Conservation (phyloP, 2,329 filamentous ascomycete species). For the Pseudogymnoascus sp. region DNA sequence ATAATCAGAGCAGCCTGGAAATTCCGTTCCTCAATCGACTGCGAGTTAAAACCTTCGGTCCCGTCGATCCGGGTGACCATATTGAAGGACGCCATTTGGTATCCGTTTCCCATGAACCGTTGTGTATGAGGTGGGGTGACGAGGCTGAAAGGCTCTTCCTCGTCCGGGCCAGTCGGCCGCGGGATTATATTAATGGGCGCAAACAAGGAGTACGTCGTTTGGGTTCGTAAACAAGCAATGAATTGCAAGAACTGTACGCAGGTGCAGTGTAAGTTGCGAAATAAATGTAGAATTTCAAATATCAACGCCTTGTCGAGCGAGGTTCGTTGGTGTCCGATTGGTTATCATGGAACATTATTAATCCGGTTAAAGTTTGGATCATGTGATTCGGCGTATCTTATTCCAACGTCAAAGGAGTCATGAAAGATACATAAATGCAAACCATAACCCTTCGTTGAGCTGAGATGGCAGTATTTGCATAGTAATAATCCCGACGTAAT, state of each 20-base stretch:
- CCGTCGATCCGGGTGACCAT: conserved; percentile 10
- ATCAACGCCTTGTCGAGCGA: not conserved
- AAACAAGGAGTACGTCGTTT: not conserved
- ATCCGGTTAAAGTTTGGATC: not conserved
- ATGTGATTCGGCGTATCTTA: not conserved
- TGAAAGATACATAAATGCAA: too few species aligned
- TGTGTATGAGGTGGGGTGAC: not conserved
- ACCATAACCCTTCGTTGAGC: not conserved
- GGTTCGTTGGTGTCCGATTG: conserved; percentile 3
- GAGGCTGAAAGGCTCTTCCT: not conserved
- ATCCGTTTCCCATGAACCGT: conserved; percentile 8
- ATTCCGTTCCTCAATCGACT: conserved; percentile 56
- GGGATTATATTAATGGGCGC: not conserved
- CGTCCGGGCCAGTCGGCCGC: not conserved
- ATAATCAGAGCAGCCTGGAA: conserved; percentile 53
- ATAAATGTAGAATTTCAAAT: conserved; percentile 4
- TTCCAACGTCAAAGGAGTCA: not conserved
- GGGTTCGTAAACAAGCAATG: not conserved
- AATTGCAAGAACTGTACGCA: not conserved
- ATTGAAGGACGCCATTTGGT: conserved; percentile 10
- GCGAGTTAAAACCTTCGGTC: conserved; percentile 17
- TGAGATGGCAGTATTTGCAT: not conserved
- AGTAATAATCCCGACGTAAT: not conserved
- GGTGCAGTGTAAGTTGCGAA: not conserved
- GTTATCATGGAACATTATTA: conserved; percentile 5